These are phyloP conservation scores for Scenedesmus sp. DNA, from an alignment of 163 green algal genomes.

Conservation along the genomic window DNA sequence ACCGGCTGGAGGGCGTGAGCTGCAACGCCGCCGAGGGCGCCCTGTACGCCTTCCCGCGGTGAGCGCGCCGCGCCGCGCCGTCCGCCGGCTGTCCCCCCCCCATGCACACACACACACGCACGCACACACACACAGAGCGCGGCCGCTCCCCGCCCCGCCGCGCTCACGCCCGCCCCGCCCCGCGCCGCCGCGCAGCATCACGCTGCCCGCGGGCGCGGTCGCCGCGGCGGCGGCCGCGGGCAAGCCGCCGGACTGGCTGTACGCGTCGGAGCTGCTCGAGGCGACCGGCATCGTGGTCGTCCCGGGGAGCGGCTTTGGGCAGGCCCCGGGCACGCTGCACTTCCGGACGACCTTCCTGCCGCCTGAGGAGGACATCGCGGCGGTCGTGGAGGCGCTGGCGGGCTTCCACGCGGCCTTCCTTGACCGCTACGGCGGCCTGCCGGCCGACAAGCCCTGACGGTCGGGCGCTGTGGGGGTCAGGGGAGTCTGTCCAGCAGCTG, in stretches of 20 bases:
- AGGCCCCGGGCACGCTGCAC: slow-evolving; percentile 78
- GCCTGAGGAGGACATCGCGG: slow-evolving; percentile 79
- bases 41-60: slow-evolving; percentile 69
- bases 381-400: slow-evolving; percentile 63
- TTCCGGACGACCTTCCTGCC: slow-evolving; percentile 85
- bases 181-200: slow-evolving; percentile 33
- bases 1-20: slow-evolving; percentile 70
- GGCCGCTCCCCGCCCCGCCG: no score
- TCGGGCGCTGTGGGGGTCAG: no score
- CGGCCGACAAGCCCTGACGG: not conserved
- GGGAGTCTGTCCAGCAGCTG: no score
- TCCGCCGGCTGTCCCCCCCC: no score
- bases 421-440: slow-evolving; percentile 46
- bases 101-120: no score
- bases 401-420: slow-evolving; percentile 82
- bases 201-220: slow-evolving; percentile 51
- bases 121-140: not conserved
- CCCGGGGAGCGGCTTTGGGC: slow-evolving; percentile 70
- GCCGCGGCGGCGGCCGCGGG: slow-evolving; percentile 45
- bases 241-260: slow-evolving; percentile 72
- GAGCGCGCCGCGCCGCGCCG: not conserved
- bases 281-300: slow-evolving; percentile 71
- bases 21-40: slow-evolving; percentile 75
- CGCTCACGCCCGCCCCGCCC: no score
- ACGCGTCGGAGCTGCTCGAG: slow-evolving; percentile 71